Evolutionary conservation across 2,329 filamentous ascomycete genomes (phyloP), one percentile per base, ranked within the genome.

Genomic region (Alternaria brassicicola): DNA sequence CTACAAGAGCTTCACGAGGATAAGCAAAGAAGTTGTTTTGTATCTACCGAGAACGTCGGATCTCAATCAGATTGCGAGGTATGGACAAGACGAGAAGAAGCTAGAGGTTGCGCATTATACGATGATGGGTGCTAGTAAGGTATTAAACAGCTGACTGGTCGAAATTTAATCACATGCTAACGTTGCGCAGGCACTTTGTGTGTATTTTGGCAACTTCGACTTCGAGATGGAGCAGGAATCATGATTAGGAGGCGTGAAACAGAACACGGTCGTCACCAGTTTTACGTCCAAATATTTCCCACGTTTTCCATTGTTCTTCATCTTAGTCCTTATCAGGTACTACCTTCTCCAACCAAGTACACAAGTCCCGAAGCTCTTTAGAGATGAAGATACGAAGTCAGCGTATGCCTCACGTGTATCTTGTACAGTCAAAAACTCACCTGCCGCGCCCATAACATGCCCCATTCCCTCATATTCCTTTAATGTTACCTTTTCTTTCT

Each of bases 51-150:
- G 96, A 15, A 76, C 68, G 5, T 78, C 75, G 8, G 73, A 78
- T 58, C 61, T 78, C 19, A 78, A 77, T 41, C 76, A 78, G 54
- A 66, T 78, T 45, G 75, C 74, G 21, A 65, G 66, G 19, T 76
- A 77, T 58, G 71, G 69, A 1, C 59, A 70, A 19, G 67, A 72
- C 23, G 73, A 57, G 1, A 70, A 71, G 59, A 76, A 76, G 61
- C 42, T 77, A 3, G 73, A 78, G 51, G 74, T 77, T 15, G 72
- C 76, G 5, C 95, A 99, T 79, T 98, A 98, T 75, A 97, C 93
- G 73, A 91, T 96, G 80, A 84, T 90, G 68, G 92, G 93, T 12
- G 91, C 91, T 6, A 97, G 93, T 77, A 97, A 97, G 78, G 90
- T 89, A 52, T 78, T 67, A 17, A 2, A 21, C n/a, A 19, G 4